Percentiles rank a stretch among this genome's conserved stretches.
phyloP scores from a whole-genome alignment of 257 asterid genomes.

The Coffea eugenioides region DNA sequence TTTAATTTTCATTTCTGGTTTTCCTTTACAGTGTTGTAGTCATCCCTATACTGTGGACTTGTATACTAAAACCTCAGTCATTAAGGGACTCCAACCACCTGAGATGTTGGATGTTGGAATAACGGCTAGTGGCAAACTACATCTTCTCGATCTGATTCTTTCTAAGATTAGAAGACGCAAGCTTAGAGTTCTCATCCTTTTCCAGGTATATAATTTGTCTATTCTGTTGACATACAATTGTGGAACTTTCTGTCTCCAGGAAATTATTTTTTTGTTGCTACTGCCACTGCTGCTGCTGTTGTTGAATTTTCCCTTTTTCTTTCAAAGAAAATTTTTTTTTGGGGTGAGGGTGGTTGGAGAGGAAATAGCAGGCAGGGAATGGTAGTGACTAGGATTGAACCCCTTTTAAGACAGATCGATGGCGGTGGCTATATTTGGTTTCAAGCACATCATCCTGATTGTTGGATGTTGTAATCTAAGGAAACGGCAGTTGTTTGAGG shows the following conservation, averaged over 20 bases:
- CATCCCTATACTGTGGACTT: constrained; percentile 78
- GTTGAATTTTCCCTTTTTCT: background rate
- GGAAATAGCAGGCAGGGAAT: background rate
- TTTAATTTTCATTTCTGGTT: constrained; percentile 1
- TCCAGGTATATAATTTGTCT: constrained; percentile 54
- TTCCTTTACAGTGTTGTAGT: constrained; percentile 68
- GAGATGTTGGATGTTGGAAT: constrained; percentile 63
- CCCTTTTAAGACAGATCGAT: background rate
- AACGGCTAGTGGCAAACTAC: constrained; percentile 82
- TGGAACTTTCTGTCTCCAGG: too few species aligned
- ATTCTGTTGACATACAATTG: constrained; percentile 3
- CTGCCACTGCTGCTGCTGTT: too few species aligned
- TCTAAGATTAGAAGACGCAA: constrained; percentile 51
- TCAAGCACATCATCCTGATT: background rate
- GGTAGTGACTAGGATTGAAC: background rate
- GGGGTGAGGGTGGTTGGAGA: background rate
- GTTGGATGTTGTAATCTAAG: background rate
- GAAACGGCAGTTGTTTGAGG: background rate
- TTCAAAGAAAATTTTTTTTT: background rate
- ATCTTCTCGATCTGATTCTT: constrained; percentile 71
- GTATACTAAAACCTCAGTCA: constrained; percentile 44
- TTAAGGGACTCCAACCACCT: constrained; percentile 39
- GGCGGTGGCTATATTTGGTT: background rate
- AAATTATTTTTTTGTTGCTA: too few species aligned
- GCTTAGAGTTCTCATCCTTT: constrained; percentile 62